A percentile compares a stretch with the other conserved stretches of the same genome.
phyloP scores from a whole-genome alignment of 345 rosid species.

The Melaleuca quinquenervia region DNA sequence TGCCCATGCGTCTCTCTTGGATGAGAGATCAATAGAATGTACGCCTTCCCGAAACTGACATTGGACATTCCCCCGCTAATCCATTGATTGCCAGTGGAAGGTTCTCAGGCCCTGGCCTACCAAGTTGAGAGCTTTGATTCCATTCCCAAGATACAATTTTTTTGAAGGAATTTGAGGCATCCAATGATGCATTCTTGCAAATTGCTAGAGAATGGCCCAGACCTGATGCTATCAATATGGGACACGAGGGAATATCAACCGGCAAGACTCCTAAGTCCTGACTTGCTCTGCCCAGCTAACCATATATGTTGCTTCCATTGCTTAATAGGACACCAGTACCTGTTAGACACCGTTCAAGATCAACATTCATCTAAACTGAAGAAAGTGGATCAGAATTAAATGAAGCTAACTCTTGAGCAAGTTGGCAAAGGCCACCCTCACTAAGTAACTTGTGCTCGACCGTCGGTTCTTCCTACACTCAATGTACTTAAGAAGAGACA shows the following conservation, averaged over 20 bases:
- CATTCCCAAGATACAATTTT: constrained; percentile 78
- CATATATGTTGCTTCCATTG: constrained; percentile 74
- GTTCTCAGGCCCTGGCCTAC: constrained; percentile 50
- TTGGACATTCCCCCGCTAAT: constrained; percentile 32
- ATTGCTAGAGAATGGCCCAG: constrained; percentile 89
- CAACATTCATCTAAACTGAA: background rate
- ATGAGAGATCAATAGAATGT: constrained; percentile 56
- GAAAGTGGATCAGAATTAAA: background rate
- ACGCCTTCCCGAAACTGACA: constrained; percentile 58
- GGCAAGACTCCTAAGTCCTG: constrained; percentile 53
- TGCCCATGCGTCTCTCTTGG: constrained; percentile 59
- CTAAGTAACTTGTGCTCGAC: background rate
- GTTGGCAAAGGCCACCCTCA: background rate
- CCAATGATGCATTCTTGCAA: constrained; percentile 19
- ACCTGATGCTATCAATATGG: constrained; percentile 54
- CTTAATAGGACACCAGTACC: constrained; percentile 61
- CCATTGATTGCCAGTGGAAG: constrained; percentile 40
- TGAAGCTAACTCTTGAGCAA: background rate
- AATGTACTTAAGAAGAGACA: background rate
- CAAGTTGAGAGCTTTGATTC: constrained; percentile 73
- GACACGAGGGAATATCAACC: constrained; percentile 23
- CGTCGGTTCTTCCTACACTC: background rate
- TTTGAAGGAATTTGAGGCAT: constrained; percentile 5
- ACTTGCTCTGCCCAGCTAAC: constrained; percentile 69
- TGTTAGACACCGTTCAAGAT: constrained; percentile 14